phyloP scores from a whole-genome alignment of 2,329 filamentous ascomycete genomes.

The Claviceps cyperi region DNA sequence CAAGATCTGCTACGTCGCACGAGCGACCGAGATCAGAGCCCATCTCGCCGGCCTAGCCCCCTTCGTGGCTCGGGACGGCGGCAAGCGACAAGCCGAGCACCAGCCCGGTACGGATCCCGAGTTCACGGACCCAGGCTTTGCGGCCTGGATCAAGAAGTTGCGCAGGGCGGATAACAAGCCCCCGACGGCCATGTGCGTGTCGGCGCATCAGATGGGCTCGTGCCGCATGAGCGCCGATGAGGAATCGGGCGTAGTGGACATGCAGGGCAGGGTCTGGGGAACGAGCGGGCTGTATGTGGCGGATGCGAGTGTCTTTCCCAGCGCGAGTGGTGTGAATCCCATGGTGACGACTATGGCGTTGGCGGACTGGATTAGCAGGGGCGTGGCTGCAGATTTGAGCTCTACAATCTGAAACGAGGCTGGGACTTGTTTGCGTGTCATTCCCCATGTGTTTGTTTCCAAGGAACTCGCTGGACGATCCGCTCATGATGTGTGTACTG shows the following conservation, averaged over 20 bases:
- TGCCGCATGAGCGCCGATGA: constrained; percentile 52
- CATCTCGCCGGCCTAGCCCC: constrained; percentile 46
- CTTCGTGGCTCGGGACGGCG: constrained; percentile 33
- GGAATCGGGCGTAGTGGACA: constrained; percentile 42
- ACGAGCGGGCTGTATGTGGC: constrained; percentile 51
- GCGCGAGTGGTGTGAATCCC: constrained; percentile 65
- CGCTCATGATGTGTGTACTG: too few relatives aligned
- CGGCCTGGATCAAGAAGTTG: constrained; percentile 42
- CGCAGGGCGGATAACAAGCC: constrained; percentile 33
- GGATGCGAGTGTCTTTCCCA: constrained; percentile 64
- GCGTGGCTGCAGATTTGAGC: constrained; percentile 20
- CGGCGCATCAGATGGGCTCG: constrained; percentile 73
- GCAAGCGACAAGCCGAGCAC: constrained; percentile 10
- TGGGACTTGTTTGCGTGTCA: too few relatives aligned
- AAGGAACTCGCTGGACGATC: too few relatives aligned
- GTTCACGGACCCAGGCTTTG: constrained; percentile 45
- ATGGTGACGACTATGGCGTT: constrained; percentile 68
- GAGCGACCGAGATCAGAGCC: constrained; percentile 67
- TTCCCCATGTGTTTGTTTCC: too few relatives aligned
- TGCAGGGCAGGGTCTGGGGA: constrained; percentile 49
- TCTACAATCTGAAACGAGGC: too few relatives aligned
- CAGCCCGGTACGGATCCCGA: constrained; percentile 21
- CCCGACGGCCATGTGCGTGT: constrained; percentile 41
- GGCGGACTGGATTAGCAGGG: constrained; percentile 48
- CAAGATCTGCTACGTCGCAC: constrained; percentile 64